Evolutionary conservation across 306 rosid genomes (phyloP), one percentile per base, ranked within the genome.

Genomic region (Potentilla sterilis): DNA sequence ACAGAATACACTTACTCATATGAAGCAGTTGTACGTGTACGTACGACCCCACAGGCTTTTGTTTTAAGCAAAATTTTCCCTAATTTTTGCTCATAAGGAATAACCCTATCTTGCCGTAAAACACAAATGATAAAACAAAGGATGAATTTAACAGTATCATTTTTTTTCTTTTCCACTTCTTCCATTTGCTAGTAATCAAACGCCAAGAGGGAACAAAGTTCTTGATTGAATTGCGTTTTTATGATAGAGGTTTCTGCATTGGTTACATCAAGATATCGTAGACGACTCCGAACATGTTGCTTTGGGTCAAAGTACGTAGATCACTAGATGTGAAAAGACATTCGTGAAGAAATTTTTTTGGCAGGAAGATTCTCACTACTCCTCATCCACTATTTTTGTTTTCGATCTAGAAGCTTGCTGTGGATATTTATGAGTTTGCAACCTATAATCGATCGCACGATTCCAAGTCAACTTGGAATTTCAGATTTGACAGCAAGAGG

Each of bases 41-140:
- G 57, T 49, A 49, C 32, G 43, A 24, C 76, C 81, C 86, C 34
- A 48, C 80, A 69, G 44, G 54, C 62, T 67, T 74, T 64, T 44
- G 59, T 75, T 78, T 81, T 37, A 81, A 79, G 84, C 69, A 77
- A 79, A 84, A 58, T 21, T 74, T 37, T 76, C 67, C 79, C 51
- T n/a, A 54, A 8, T n/a, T 59, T 70, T 69, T 69, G n/a, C 59
- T 74, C 79, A 11, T 13, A 44, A 44, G 48, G 11, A 13, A 41
- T 8, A 37, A 34, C 8, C 42, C 14, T 21, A 9, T 55, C 24
- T 8, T 10, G 69, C 64, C 67, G 49, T 55, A 55, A 58, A 21
- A 43, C 28, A 42, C 64, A 54, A n/a, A 11, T 38, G 32, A 37
- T 28, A 28, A 28, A 0, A 28, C 28, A 28, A 28, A 28, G 28